Evolutionary conservation across 2,329 filamentous ascomycete species (phyloP).

Genomic region (Rutstroemia sp.): DNA sequence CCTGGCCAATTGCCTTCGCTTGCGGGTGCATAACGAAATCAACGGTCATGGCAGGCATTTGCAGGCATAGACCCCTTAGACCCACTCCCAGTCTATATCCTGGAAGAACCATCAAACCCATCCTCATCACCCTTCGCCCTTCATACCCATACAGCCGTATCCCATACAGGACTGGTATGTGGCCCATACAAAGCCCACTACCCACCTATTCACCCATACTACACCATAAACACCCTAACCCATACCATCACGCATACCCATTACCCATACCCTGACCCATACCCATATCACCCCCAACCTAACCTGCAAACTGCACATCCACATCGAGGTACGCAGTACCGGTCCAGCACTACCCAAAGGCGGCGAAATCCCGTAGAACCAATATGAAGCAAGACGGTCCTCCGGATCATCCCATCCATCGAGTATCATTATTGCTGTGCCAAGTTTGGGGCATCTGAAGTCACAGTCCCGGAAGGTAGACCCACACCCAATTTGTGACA

Average conservation of each 20-base stretch:
- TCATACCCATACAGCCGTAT: too few relatives aligned
- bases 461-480: conserved; percentile 29
- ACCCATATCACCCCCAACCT: too few relatives aligned
- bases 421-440: conserved; percentile 16
- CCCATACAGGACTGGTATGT: too few relatives aligned
- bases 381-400: conserved; percentile 18
- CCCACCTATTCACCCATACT: too few relatives aligned
- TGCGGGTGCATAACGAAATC: conserved; percentile 24
- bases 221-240: not conserved
- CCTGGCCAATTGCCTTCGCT: conserved; percentile 22
- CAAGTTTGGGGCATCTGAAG: conserved; percentile 28
- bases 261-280: not conserved
- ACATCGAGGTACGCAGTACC: conserved; percentile 22
- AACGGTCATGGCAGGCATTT: conserved; percentile 22
- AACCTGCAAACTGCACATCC: conserved; percentile 12
- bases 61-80: conserved; percentile 22
- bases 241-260: too few relatives aligned
- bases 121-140: not conserved
- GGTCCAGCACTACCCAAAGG: conserved; percentile 22
- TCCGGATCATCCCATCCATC: conserved; percentile 21
- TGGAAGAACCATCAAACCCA: conserved; percentile 15
- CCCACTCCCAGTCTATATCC: conserved; percentile 15
- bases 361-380: conserved; percentile 20
- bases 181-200: too few relatives aligned
- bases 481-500: conserved; percentile 51